Evolutionary conservation across 129 eudicot species (phyloP), one percentile per base, ranked within the genome.

Genomic region (Saposhnikovia divaricata): DNA sequence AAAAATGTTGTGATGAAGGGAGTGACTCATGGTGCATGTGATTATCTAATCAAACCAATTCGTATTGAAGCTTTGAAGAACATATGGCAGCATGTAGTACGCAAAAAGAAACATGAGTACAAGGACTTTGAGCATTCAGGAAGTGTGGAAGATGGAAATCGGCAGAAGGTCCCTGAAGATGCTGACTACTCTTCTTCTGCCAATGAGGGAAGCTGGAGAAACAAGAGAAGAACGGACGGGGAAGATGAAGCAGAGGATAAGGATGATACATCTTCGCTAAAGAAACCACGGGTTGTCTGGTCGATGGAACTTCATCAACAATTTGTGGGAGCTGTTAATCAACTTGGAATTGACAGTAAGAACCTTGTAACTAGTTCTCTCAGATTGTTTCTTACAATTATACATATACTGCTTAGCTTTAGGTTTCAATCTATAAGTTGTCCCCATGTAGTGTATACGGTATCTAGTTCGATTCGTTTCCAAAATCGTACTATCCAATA

Each of bases 271-370:
- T 87, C 97, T 80, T 77, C 97, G 10, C 80, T 87, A 28, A 91
- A 94, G 75, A 94, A 91, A 80, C 93, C 97, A 71, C 88, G 98
- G 55, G 97, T 94, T 1, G 98, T 94, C 84, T 94, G 98, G 99
- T 90, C 99, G 16, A 90, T 92, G 1, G 98, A 96, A 81, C 95
- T 96, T 37, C 99, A 96, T 85, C 98, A 96, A 78, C 96, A 92
- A 75, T 96, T 96, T 71, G 95, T 96, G 40, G 83, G 88, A 4
- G 98, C 99, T 13, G 97, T 96, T 82, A 92, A 92, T 86, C 93
- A 85, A 63, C 96, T 96, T n/a, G 99, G 98, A 78, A 90, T 96
- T 21, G 99, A 96, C 19, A 96, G 99, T 96, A 96, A 46, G 94
- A 46, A 77, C 31, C 78, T 77, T 82, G 81, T 66, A 51, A 48